A percentile compares a stretch with the other conserved stretches of the same genome.
Evolutionary conservation across 2,329 filamentous ascomycete species (phyloP).

Genomic region (Fusarium hostae): DNA sequence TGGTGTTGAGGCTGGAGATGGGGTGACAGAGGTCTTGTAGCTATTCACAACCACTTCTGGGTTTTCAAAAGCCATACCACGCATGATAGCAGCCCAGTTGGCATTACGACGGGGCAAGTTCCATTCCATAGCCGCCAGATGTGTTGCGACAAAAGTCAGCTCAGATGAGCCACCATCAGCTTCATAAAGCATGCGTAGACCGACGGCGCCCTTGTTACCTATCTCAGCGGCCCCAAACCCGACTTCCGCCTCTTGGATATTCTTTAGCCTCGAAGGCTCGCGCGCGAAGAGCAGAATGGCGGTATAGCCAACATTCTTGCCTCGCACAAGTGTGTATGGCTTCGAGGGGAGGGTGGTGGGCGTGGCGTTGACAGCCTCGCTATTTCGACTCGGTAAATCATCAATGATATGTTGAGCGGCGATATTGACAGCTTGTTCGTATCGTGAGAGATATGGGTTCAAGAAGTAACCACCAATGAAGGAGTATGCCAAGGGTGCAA

Average conservation of each 20-base stretch:
- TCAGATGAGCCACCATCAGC: slow-evolving; percentile 59
- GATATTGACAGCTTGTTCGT: slow-evolving; percentile 76
- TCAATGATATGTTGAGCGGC: slow-evolving; percentile 55
- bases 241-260: slow-evolving; percentile 81
- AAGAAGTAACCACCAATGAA: slow-evolving; percentile 88
- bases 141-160: slow-evolving; percentile 87
- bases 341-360: slow-evolving; percentile 41
- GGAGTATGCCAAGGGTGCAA: slow-evolving; percentile 83
- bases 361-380: slow-evolving; percentile 8
- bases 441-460: slow-evolving; percentile 77
- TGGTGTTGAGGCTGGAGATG: slow-evolving; percentile 38
- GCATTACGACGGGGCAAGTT: slow-evolving; percentile 79
- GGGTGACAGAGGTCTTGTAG: slow-evolving; percentile 40
- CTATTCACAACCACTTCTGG: slow-evolving; percentile 54
- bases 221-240: slow-evolving; percentile 88
- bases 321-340: slow-evolving; percentile 76
- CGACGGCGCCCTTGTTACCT: slow-evolving; percentile 96
- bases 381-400: slow-evolving; percentile 10
- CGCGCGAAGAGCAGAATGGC: slow-evolving; percentile 86
- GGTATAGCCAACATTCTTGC: slow-evolving; percentile 87
- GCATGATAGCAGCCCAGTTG: slow-evolving; percentile 89
- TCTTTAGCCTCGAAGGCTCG: slow-evolving; percentile 67
- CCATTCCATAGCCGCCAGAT: slow-evolving; percentile 89
- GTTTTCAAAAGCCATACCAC: slow-evolving; percentile 79
- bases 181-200: slow-evolving; percentile 74